phyloP scores from a whole-genome alignment of 1,139 yeast species.

The Geotrichum fermentans region DNA sequence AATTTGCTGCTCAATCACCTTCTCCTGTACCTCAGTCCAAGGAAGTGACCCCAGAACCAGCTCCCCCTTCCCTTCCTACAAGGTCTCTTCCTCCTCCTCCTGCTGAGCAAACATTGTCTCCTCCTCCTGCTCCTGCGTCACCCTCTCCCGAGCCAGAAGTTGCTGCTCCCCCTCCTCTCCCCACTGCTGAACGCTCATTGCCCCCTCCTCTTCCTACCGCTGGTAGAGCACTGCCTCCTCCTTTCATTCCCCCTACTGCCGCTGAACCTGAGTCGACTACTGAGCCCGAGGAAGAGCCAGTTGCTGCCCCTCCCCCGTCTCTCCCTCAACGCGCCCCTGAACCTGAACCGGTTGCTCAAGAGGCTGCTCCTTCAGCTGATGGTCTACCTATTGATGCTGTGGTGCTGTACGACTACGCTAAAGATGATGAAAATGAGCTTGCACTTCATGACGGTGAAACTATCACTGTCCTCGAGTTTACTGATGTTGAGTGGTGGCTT shows the following conservation, averaged over 20 bases:
- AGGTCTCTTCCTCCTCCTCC: conserved; percentile 9
- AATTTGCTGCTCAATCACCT: conserved; percentile 20
- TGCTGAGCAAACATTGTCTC: conserved; percentile 12
- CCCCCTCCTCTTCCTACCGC: conserved; percentile 12
- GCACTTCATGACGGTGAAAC: conserved; percentile 60
- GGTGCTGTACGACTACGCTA: conserved; percentile 59
- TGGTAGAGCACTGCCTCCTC: conserved; percentile 22
- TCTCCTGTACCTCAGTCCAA: conserved; percentile 10
- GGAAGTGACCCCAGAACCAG: conserved; percentile 13
- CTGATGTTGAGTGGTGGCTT: conserved; percentile 81
- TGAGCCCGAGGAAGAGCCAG: conserved; percentile 20
- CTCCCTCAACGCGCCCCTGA: conserved; percentile 21
- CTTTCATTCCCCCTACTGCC: conserved; percentile 9
- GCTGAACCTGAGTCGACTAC: conserved; percentile 19
- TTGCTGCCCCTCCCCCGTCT: conserved; percentile 20
- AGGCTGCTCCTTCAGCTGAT: conserved; percentile 19
- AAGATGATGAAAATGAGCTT: conserved; percentile 73
- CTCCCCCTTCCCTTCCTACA: not conserved
- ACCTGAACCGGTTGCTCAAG: conserved; percentile 21
- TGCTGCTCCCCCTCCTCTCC: conserved; percentile 21
- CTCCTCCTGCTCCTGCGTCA: conserved; percentile 8
- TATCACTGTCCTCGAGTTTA: conserved; percentile 60
- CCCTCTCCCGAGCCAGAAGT: conserved; percentile 15
- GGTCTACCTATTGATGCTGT: conserved; percentile 40
- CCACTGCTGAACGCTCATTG: conserved; percentile 13